phyloP scores from a whole-genome alignment of 2,329 filamentous ascomycete species.

The Fusarium floridanum region DNA sequence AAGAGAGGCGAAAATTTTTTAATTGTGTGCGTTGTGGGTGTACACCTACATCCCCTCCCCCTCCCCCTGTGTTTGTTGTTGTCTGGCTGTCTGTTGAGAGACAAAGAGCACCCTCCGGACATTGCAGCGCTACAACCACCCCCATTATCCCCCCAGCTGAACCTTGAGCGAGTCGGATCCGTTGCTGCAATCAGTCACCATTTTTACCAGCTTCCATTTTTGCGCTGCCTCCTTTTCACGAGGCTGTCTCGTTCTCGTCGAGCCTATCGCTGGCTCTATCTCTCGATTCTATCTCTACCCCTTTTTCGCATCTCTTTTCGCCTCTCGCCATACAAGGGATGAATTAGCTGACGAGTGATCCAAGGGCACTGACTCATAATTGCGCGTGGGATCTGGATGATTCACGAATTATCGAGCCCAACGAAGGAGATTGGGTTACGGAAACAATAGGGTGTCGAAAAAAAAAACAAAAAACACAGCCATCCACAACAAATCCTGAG shows the following conservation, averaged over 20 bases:
- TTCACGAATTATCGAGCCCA: constrained; percentile 34
- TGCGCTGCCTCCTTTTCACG: constrained; percentile 37
- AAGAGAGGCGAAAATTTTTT: constrained; percentile 19
- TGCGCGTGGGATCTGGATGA: constrained; percentile 33
- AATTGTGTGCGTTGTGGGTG: constrained; percentile 39
- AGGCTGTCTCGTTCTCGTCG: constrained; percentile 30
- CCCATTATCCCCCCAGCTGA: constrained; percentile 36
- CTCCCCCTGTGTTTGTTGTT: constrained; percentile 13
- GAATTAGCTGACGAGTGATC: constrained; percentile 30
- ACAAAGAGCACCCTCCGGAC: constrained; percentile 30
- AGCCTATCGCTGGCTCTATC: constrained; percentile 25
- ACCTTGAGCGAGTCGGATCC: constrained; percentile 26
- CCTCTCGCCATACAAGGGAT: constrained; percentile 18
- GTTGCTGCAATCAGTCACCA: constrained; percentile 31
- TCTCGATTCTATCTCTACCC: constrained; percentile 21
- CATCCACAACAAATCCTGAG: constrained; percentile 22
- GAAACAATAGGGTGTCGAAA: constrained; percentile 31
- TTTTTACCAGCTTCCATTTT: constrained; percentile 30
- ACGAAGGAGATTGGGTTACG: constrained; percentile 38
- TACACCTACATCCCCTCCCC: background rate
- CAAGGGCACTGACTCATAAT: constrained; percentile 38
- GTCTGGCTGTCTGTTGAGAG: constrained; percentile 37
- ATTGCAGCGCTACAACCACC: constrained; percentile 33
- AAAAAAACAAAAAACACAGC: constrained; percentile 26
- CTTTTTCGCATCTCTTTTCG: constrained; percentile 24